Conservation (phyloP, 306 rosid genomes). For the Casuarina cunninghamiana region DNA sequence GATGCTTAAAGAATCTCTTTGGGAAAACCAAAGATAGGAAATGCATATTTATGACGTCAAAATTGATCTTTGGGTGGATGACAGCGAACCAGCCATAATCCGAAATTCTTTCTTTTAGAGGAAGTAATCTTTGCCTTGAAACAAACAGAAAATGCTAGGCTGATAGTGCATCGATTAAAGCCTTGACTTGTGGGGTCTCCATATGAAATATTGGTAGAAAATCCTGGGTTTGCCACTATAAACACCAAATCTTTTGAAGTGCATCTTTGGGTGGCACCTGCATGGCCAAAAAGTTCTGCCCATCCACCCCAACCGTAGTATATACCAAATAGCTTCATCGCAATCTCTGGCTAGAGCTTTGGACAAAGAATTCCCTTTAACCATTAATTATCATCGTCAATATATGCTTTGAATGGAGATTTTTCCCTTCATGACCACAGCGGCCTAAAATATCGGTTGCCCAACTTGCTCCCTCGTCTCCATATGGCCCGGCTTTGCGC, state of each 20-base stretch:
- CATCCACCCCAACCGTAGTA: background rate
- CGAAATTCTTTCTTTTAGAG: no score
- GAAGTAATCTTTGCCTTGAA: no score
- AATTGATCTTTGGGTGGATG: no score
- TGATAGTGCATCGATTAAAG: background rate
- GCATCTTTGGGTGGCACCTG: slow-evolving; percentile 10
- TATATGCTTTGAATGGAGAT: slow-evolving; percentile 9
- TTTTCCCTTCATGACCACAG: slow-evolving; percentile 35
- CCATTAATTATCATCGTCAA: slow-evolving; percentile 11
- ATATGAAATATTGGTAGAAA: background rate
- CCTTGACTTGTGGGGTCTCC: slow-evolving; percentile 3
- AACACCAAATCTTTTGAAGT: background rate
- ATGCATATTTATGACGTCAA: no score
- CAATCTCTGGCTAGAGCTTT: background rate
- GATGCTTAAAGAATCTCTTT: no score
- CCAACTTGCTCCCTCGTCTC: slow-evolving; percentile 32
- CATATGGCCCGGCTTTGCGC: slow-evolving; percentile 4
- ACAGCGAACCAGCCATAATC: no score
- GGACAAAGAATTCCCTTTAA: background rate
- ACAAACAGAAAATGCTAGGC: background rate
- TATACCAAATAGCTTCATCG: background rate
- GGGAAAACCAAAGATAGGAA: no score
- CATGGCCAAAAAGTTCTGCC: slow-evolving; percentile 19
- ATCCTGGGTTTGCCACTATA: background rate
- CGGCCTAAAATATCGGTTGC: slow-evolving; percentile 31